Evolutionary conservation across 2,329 filamentous ascomycete species (phyloP).

Genomic region (Clonostachys chloroleuca): DNA sequence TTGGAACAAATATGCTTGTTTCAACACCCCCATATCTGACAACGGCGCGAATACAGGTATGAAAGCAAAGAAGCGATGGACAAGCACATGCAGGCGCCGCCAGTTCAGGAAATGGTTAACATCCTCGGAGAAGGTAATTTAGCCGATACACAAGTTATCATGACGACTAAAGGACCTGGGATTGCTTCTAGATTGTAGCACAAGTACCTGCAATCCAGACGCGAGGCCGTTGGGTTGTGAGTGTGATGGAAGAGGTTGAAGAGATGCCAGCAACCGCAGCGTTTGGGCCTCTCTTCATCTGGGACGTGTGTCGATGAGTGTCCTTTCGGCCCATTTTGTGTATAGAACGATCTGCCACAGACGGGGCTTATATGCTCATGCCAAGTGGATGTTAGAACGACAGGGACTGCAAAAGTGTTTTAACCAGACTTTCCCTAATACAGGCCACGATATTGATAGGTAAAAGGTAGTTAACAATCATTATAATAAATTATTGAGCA

Average conservation of each 20-base stretch:
- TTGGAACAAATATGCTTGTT: background rate
- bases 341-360: too few relatives aligned
- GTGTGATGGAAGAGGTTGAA: background rate
- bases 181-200: conserved; percentile 5
- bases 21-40: too few relatives aligned
- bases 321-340: too few relatives aligned
- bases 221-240: background rate
- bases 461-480: too few relatives aligned
- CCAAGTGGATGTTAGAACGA: too few relatives aligned
- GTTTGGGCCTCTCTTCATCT: too few relatives aligned
- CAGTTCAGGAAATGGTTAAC: conserved; percentile 11
- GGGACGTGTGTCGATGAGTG: too few relatives aligned
- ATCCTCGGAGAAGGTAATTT: conserved; percentile 10
- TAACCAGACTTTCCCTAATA: too few relatives aligned
- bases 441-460: too few relatives aligned
- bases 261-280: background rate
- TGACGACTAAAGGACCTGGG: conserved; percentile 7
- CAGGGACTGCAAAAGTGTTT: too few relatives aligned
- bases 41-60: conserved; percentile 7
- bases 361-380: too few relatives aligned
- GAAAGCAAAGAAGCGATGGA: conserved; percentile 13
- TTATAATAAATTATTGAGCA: too few relatives aligned
- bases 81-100: conserved; percentile 10
- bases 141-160: conserved; percentile 8
- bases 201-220: background rate